Evolutionary conservation across 805 yeast species (phyloP).

Genomic region (Cyberlindnera meyerae): DNA sequence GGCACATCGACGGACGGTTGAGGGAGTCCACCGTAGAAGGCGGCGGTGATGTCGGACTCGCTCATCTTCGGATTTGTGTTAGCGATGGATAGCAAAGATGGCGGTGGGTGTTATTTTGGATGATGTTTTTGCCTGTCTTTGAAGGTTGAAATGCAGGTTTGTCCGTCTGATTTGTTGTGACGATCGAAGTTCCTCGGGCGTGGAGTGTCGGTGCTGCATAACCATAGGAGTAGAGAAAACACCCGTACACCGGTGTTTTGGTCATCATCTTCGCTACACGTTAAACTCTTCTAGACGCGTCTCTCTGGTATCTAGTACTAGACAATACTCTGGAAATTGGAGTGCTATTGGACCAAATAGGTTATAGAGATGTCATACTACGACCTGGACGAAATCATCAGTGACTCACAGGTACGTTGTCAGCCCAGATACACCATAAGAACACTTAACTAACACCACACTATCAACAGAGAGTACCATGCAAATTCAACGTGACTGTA

Average conservation of each 20-base stretch:
- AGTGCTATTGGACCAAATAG: neutral
- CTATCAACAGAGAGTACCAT: slow-evolving; percentile 53
- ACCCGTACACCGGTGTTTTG: too few species aligned
- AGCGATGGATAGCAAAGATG: too few species aligned
- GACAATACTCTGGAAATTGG: too few species aligned
- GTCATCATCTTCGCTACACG: neutral
- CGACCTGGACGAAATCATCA: slow-evolving; percentile 71
- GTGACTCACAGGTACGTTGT: slow-evolving; percentile 59
- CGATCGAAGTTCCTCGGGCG: too few species aligned
- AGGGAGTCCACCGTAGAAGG: slow-evolving; percentile 10
- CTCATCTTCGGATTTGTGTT: slow-evolving; percentile 1
- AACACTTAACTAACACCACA: neutral
- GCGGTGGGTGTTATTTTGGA: too few species aligned
- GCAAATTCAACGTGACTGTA: slow-evolving; percentile 68
- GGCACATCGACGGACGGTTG: slow-evolving; percentile 49
- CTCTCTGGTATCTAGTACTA: too few species aligned
- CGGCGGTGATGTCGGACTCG: slow-evolving; percentile 10
- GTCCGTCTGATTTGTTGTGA: too few species aligned
- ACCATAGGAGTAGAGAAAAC: too few species aligned
- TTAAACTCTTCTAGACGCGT: too few species aligned
- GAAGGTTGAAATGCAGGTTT: too few species aligned
- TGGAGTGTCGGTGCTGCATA: too few species aligned
- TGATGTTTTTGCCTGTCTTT: neutral
- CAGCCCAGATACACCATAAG: too few species aligned
- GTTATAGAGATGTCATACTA: slow-evolving; percentile 40